Conservation (phyloP, 2,329 filamentous ascomycete species). For the Coccinonectria pachysandricola region DNA sequence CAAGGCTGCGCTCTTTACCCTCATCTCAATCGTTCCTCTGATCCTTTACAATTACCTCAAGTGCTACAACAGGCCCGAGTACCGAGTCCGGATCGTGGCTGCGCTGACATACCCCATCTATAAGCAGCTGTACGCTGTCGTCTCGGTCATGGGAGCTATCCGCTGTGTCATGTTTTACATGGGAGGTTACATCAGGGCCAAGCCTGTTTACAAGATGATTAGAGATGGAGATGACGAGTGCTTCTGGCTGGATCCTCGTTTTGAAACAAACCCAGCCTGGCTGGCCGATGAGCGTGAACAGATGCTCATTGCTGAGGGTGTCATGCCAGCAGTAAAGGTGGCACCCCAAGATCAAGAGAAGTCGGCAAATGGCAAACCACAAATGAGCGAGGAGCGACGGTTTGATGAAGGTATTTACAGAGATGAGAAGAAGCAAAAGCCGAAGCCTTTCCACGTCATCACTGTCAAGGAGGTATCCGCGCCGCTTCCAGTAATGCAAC, state of each 20-base stretch:
- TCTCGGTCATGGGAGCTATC: conserved; percentile 4
- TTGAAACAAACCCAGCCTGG: conserved; percentile 6
- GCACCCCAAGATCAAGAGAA: too few relatives aligned
- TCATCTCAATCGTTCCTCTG: conserved; percentile 1
- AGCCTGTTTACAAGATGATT: conserved; percentile 4
- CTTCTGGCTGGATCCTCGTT: conserved; percentile 5
- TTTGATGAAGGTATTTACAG: too few relatives aligned
- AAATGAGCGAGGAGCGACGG: too few relatives aligned
- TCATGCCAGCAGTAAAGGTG: too few relatives aligned
- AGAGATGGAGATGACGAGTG: conserved; percentile 4
- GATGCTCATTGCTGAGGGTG: too few relatives aligned
- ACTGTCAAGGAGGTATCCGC: too few relatives aligned
- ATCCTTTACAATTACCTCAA: conserved; percentile 6
- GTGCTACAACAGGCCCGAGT: conserved; percentile 2
- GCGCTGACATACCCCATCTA: conserved; percentile 4
- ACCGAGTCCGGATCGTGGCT: conserved; percentile 2
- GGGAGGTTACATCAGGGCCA: conserved; percentile 5
- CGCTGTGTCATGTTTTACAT: conserved; percentile 5
- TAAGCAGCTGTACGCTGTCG: conserved; percentile 5
- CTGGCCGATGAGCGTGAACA: conserved; percentile 5
- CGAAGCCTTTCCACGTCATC: too few relatives aligned
- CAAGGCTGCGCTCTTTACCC: conserved; percentile 1
- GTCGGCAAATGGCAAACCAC: too few relatives aligned
- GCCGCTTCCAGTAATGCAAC: too few relatives aligned
- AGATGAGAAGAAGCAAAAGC: too few relatives aligned